Conservation (phyloP, 768 basidiomycete genomes). For the Tylopilus cervinicoccineus region DNA sequence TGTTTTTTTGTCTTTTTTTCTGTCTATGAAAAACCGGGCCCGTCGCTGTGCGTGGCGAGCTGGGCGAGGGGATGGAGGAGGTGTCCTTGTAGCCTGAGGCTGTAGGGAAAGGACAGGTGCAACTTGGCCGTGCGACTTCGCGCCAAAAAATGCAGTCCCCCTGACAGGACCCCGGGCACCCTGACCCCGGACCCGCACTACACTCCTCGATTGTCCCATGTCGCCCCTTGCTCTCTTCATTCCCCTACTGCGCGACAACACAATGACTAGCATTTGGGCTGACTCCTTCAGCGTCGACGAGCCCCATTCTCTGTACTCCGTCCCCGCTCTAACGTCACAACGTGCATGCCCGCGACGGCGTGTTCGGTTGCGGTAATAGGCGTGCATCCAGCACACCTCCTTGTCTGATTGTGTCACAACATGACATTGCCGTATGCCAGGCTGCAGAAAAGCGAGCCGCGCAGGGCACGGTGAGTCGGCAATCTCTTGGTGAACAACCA, state of each 20-base stretch:
- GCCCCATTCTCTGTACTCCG: background rate
- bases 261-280: too few species aligned
- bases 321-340: constrained; percentile 7
- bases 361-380: constrained; percentile 5
- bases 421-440: background rate
- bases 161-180: constrained; percentile 27
- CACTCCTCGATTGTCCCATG: too few species aligned
- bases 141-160: constrained; percentile 32
- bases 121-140: constrained; percentile 30
- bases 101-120: constrained; percentile 37
- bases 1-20: constrained; percentile 25
- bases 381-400: background rate
- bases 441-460: too few species aligned
- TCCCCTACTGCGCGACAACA: too few species aligned
- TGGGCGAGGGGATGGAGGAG: constrained; percentile 18
- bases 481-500: too few species aligned
- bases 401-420: background rate
- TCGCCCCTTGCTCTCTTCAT: background rate
- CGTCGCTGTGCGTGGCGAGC: constrained; percentile 37
- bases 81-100: constrained; percentile 37
- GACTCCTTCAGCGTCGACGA: too few species aligned
- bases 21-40: constrained; percentile 38
- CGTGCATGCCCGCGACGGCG: background rate
- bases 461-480: too few species aligned
- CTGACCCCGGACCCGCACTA: too few species aligned